Base-by-base conservation (phyloP, 2,329 filamentous ascomycete genomes). In the Magnaporthiopsis incrustans region DNA sequence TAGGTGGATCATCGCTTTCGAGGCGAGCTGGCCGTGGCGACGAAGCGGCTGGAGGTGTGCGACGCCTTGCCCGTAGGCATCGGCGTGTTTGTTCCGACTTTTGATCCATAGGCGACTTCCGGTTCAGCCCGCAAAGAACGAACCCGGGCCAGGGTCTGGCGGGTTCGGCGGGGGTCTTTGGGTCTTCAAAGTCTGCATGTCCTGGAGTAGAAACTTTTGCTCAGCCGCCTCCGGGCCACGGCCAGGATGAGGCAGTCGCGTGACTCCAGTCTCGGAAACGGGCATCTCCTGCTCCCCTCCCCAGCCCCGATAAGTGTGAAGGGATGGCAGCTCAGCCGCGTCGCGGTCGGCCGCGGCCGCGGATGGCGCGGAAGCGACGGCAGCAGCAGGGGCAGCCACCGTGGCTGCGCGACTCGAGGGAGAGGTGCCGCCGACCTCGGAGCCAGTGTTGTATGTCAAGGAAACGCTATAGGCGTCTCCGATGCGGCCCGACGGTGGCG, bases 221-320 rank as follows among this genome's bases (percentile, higher is more conserved):
- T 61, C 59, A 22, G 38, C 12, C 35, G 6, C 15, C 2, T 61
- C 57, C 27, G 25, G 14, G 57, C 26, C 12, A 32, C 12, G 57
- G 57, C 25, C 57, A 58, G 12, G 57, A 15, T 26, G 26, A 2
- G 44, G 57, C 10, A 4, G 44, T 30, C 14, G 25, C 18, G 25
- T 15, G 25, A 25, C 57, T 26, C 5, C 18, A 30, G 57, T 15
- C 12, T 27, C 25, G 25, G 57, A n/a, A n/a, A 50, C 59, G 11
- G 59, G 59, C 59, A 61, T 38, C 33, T 61, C 59, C 32, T 61
- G 38, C 33, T 44, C 59, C 18, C 38, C 33, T 26, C 59, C 59
- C 32, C 38, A 53, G 15, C 33, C 59, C 32, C 35, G 59, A 44
- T 50, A 50, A 4, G 32, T 15, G 35, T 61, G 14, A n/a, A n/a